Evolutionary conservation across 805 yeast genomes (phyloP).

Genomic region (Candida sphagnicola): DNA sequence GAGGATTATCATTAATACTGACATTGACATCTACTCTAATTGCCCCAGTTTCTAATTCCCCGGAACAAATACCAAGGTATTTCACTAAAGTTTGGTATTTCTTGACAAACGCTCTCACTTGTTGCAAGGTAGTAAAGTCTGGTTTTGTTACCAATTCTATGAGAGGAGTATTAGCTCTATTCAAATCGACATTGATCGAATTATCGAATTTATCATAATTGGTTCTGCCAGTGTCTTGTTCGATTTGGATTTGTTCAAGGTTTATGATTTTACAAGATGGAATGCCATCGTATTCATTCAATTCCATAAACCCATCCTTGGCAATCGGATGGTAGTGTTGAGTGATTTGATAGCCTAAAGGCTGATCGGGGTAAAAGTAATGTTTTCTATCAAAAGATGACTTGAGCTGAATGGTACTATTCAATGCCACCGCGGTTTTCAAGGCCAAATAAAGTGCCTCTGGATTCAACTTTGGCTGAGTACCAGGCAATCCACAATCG

Average conservation of each 20-base stretch:
- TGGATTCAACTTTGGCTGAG: conserved; percentile 78
- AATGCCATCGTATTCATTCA: conserved; percentile 55
- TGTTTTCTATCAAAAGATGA: conserved; percentile 91
- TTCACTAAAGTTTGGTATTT: conserved; percentile 73
- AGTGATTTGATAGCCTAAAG: conserved; percentile 92
- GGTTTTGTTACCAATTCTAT: conserved; percentile 92
- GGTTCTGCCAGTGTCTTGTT: conserved; percentile 92
- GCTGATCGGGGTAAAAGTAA: conserved; percentile 95
- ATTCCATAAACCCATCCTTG: conserved; percentile 51
- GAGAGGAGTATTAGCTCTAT: conserved; percentile 80
- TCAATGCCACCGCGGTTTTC: conserved; percentile 67
- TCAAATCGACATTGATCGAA: conserved; percentile 61
- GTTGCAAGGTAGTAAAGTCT: conserved; percentile 62
- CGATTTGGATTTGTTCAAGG: conserved; percentile 82
- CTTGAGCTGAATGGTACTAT: conserved; percentile 48
- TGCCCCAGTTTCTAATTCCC: conserved; percentile 92
- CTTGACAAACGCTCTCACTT: conserved; percentile 74
- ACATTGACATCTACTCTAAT: conserved; percentile 93
- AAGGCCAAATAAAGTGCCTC: conserved; percentile 71
- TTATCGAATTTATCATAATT: conserved; percentile 44
- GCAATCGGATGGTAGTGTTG: conserved; percentile 85
- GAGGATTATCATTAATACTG: conserved; percentile 64
- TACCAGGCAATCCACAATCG: conserved; percentile 88
- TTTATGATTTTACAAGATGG: conserved; percentile 44
- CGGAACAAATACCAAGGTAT: conserved; percentile 71